These are phyloP conservation scores for Musa schizocarpa DNA, from an alignment of 176 grass and related monocot genomes.

Conservation along the genomic window DNA sequence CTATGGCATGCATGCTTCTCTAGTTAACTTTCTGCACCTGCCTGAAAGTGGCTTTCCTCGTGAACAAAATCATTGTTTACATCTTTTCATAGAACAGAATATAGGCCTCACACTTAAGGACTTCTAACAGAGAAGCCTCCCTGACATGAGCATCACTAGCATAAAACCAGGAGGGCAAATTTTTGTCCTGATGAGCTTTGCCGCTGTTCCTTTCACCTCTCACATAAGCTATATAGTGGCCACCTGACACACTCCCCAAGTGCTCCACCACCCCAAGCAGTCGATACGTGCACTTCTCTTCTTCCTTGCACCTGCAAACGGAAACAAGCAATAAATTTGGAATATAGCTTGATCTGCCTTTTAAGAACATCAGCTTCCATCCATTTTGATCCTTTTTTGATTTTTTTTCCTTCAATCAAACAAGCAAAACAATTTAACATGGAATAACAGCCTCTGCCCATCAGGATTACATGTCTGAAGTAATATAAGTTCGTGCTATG, in stretches of 20 bases:
- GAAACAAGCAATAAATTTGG: neutral
- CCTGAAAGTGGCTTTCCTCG: neutral
- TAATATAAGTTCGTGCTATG: no score
- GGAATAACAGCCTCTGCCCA: no score
- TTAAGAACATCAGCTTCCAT: neutral
- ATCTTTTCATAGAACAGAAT: conserved; percentile 77
- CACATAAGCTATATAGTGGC: conserved; percentile 72
- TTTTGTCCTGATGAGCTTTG: neutral
- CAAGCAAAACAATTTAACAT: no score
- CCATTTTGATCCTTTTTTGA: no score
- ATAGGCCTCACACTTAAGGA: conserved; percentile 45
- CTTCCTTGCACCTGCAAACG: conserved; percentile 43
- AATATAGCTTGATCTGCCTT: neutral
- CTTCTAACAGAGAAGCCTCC: conserved; percentile 52
- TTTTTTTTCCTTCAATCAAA: no score
- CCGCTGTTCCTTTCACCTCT: conserved; percentile 29
- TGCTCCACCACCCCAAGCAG: conserved; percentile 76
- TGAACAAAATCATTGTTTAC: neutral
- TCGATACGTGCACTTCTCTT: conserved; percentile 39
- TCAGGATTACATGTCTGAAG: no score
- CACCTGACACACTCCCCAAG: conserved; percentile 52
- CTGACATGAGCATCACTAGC: conserved; percentile 32
- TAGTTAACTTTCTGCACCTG: neutral
- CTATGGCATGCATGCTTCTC: neutral
- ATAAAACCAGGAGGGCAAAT: conserved; percentile 42